These are phyloP conservation scores for Tulasnella calospora DNA, from an alignment of 768 basidiomycete genomes.

Conservation along the genomic window DNA sequence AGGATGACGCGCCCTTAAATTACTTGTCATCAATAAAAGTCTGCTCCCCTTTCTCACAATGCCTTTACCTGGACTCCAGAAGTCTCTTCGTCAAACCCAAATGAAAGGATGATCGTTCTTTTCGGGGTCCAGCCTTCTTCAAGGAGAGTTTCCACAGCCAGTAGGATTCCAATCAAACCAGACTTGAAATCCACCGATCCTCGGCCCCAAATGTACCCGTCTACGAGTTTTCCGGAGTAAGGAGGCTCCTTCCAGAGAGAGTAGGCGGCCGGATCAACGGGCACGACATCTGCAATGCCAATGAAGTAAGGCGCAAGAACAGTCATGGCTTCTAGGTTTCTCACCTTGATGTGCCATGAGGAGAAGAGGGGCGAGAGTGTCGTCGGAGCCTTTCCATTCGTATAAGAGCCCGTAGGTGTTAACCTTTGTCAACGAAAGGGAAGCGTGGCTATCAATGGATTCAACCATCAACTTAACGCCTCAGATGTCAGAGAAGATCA, in stretches of 20 bases:
- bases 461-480: background rate
- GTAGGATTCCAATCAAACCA: conserved; percentile 58
- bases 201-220: conserved; percentile 65
- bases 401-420: conserved; percentile 74
- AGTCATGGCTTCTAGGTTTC: background rate
- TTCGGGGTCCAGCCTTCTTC: conserved; percentile 59
- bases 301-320: conserved; percentile 18
- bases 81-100: conserved; percentile 75
- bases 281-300: conserved; percentile 56
- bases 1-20: conserved; percentile 48
- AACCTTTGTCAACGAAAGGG: conserved; percentile 58
- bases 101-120: conserved; percentile 57
- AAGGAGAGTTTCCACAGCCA: conserved; percentile 58
- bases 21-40: background rate
- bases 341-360: conserved; percentile 64
- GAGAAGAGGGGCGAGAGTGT: conserved; percentile 61
- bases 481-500: background rate
- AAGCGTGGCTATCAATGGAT: conserved; percentile 46
- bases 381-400: conserved; percentile 63
- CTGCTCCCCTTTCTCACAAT: background rate
- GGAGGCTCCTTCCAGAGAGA: conserved; percentile 58
- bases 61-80: conserved; percentile 45
- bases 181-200: conserved; percentile 73
- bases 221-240: conserved; percentile 51
- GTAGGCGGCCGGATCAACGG: conserved; percentile 53